These are phyloP conservation scores for Mycena amicta DNA, from an alignment of 768 basidiomycete genomes.

Conservation along the genomic window DNA sequence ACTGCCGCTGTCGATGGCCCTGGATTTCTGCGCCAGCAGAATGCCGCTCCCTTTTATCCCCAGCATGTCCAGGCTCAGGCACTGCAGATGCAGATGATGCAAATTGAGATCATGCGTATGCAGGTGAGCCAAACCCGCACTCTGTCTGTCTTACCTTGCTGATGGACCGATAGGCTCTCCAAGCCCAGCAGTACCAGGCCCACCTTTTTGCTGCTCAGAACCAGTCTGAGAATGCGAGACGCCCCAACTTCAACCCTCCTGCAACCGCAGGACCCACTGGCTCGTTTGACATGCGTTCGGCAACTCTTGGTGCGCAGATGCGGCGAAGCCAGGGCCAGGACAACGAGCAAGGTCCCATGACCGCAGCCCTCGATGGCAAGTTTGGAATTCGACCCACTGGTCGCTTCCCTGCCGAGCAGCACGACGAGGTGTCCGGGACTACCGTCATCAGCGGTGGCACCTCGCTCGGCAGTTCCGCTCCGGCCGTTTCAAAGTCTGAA, in stretches of 20 bases:
- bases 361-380: conserved; percentile 74
- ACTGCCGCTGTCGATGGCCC: conserved; percentile 74
- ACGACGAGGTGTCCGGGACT: no score
- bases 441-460: conserved; percentile 75
- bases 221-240: conserved; percentile 45
- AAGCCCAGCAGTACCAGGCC: conserved; percentile 40
- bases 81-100: conserved; percentile 83
- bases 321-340: no score
- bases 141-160: not conserved
- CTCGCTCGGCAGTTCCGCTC: conserved; percentile 55
- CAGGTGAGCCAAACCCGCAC: conserved; percentile 53
- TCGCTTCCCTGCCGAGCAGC: conserved; percentile 39
- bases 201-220: conserved; percentile 28
- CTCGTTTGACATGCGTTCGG: conserved; percentile 66
- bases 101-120: conserved; percentile 78
- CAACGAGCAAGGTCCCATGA: no score
- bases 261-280: conserved; percentile 71
- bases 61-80: conserved; percentile 60
- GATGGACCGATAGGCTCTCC: conserved; percentile 49
- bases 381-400: conserved; percentile 66
- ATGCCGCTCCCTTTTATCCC: conserved; percentile 54
- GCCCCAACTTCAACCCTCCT: conserved; percentile 52
- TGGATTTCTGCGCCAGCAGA: conserved; percentile 68
- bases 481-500: conserved; percentile 74
- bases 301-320: conserved; percentile 53